phyloP scores from a whole-genome alignment of 257 asterid species.

The Ilex asprella region DNA sequence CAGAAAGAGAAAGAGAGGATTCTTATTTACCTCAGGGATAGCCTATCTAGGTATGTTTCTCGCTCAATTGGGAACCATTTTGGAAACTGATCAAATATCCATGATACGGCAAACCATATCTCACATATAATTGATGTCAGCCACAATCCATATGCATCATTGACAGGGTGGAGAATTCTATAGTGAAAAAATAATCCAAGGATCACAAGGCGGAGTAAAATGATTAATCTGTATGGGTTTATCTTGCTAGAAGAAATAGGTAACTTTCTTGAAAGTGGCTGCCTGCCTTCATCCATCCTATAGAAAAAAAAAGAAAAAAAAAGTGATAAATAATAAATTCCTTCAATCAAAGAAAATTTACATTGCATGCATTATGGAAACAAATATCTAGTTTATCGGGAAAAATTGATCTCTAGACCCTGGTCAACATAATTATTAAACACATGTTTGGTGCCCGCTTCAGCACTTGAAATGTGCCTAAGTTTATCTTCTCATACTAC shows the following conservation, averaged over 20 bases:
- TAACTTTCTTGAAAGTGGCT: conserved; percentile 85
- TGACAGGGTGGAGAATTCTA: conserved; percentile 80
- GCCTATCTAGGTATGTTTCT: conserved; percentile 87
- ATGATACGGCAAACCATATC: conserved; percentile 94
- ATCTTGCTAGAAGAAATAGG: conserved; percentile 91
- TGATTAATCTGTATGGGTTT: conserved; percentile 81
- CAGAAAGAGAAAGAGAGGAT: not conserved
- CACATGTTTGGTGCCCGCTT: conserved; percentile 2
- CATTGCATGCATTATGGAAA: not conserved
- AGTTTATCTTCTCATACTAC: not conserved
- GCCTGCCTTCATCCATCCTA: conserved; percentile 99
- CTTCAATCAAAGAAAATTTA: conserved; percentile 6
- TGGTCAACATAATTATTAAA: not conserved
- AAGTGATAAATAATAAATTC: not conserved
- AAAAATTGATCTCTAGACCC: too few species aligned
- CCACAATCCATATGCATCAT: conserved; percentile 92
- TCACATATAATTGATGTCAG: conserved; percentile 84
- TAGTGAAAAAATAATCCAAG: conserved; percentile 88
- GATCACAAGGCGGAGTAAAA: conserved; percentile 67
- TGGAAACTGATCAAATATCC: conserved; percentile 91
- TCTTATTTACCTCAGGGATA: conserved; percentile 59
- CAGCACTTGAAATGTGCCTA: not conserved
- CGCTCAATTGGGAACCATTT: conserved; percentile 88
- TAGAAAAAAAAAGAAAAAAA: conserved; percentile 13
- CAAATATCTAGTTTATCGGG: not conserved